Percentiles rank a stretch among this genome's conserved stretches.
phyloP scores from a whole-genome alignment of 345 rosid species.

The Pistacia atlantica region DNA sequence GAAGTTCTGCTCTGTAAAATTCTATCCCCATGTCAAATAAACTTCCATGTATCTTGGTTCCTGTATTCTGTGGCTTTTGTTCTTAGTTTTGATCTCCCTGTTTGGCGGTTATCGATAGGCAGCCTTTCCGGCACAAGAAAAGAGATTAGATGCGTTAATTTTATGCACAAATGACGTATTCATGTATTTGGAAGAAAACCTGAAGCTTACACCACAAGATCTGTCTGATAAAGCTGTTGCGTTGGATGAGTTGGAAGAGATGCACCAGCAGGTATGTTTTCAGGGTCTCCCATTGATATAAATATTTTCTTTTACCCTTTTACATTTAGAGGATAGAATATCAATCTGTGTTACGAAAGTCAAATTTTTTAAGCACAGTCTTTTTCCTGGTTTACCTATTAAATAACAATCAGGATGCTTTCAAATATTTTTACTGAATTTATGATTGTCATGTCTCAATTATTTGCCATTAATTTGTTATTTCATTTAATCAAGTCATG shows the following conservation, averaged over 20 bases:
- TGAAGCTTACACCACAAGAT: conserved; percentile 77
- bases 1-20: background rate
- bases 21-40: background rate
- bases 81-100: conserved; percentile 25
- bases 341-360: background rate
- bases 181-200: conserved; percentile 88
- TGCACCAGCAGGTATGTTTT: conserved; percentile 82
- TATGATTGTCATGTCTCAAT: background rate
- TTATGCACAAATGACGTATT: conserved; percentile 71
- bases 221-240: conserved; percentile 84
- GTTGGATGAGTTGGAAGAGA: conserved; percentile 86
- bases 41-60: background rate
- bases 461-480: background rate
- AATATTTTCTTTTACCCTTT: conserved; percentile 12
- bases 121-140: conserved; percentile 91
- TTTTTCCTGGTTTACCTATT: background rate
- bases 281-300: background rate
- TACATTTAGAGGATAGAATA: conserved; percentile 1
- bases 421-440: background rate
- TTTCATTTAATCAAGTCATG: background rate
- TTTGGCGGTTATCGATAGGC: conserved; percentile 53
- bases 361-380: background rate
- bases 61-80: background rate
- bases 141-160: conserved; percentile 86
- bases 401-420: background rate